Percentiles rank a stretch among this genome's conserved stretches.
Evolutionary conservation across 2,329 filamentous ascomycete genomes (phyloP).

Genomic region (Diaporthe citri): DNA sequence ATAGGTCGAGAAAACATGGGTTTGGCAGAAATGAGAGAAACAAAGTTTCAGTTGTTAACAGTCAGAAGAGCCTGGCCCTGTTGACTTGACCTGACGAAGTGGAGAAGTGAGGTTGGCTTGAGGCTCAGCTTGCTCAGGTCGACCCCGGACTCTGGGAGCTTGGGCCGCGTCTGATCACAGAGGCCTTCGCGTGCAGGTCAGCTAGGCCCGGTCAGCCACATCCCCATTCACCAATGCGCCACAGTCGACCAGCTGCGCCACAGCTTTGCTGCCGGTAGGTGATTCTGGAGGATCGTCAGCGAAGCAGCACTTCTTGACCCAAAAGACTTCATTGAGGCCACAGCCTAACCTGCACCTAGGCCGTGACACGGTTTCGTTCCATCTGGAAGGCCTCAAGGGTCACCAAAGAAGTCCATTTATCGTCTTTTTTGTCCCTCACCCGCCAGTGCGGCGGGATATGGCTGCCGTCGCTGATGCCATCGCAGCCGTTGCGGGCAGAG

Average conservation of each 20-base stretch:
- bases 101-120: slow-evolving; percentile 3
- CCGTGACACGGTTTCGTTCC: slow-evolving; percentile 22
- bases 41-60: neutral
- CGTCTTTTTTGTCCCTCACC: slow-evolving; percentile 30
- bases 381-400: slow-evolving; percentile 37
- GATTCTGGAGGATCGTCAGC: slow-evolving; percentile 23
- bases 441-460: slow-evolving; percentile 25
- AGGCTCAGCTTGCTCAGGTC: neutral
- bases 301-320: slow-evolving; percentile 33
- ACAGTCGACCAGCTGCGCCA: slow-evolving; percentile 3
- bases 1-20: too few relatives aligned
- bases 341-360: slow-evolving; percentile 35
- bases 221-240: too few relatives aligned
- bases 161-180: neutral
- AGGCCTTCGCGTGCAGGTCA: neutral
- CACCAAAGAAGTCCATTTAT: slow-evolving; percentile 7
- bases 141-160: neutral
- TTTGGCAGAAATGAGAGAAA: neutral
- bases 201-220: neutral
- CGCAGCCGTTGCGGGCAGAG: neutral
- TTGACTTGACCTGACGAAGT: neutral
- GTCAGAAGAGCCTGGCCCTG: neutral
- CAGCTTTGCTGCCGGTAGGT: slow-evolving; percentile 6
- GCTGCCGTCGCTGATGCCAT: slow-evolving; percentile 29
- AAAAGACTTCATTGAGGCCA: slow-evolving; percentile 31